Evolutionary conservation across 805 yeast species (phyloP).

Genomic region (Torulaspora franciscae): DNA sequence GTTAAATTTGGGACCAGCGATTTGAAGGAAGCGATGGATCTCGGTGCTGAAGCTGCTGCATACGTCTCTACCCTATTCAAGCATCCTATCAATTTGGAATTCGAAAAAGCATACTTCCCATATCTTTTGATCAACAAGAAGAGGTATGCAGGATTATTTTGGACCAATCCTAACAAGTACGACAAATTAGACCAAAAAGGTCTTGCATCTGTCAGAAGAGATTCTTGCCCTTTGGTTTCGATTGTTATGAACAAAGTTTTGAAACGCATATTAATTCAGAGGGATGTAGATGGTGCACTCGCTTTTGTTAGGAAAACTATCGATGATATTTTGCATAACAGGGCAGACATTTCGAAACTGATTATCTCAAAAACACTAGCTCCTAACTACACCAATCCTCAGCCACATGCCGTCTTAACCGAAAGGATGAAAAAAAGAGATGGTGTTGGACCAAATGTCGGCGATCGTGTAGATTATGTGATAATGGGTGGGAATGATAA

Average conservation of each 20-base stretch:
- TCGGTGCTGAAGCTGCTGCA: slow-evolving; percentile 93
- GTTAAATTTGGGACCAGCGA: slow-evolving; percentile 88
- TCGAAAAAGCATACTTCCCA: slow-evolving; percentile 95
- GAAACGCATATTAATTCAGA: slow-evolving; percentile 75
- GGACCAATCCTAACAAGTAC: slow-evolving; percentile 89
- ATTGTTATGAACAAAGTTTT: slow-evolving; percentile 90
- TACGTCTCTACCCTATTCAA: slow-evolving; percentile 73
- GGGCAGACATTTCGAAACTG: slow-evolving; percentile 86
- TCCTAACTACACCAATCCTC: slow-evolving; percentile 90
- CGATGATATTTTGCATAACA: slow-evolving; percentile 83
- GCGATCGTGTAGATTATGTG: slow-evolving; percentile 97
- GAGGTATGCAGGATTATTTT: slow-evolving; percentile 93
- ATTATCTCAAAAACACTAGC: slow-evolving; percentile 92
- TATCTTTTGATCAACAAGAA: slow-evolving; percentile 90
- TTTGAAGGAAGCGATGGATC: slow-evolving; percentile 74
- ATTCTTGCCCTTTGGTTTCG: slow-evolving; percentile 91
- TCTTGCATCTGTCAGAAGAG: slow-evolving; percentile 96
- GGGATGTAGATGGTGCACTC: slow-evolving; percentile 83
- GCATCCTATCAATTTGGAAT: slow-evolving; percentile 88
- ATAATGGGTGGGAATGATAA: slow-evolving; percentile 78
- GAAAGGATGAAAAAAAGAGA: slow-evolving; percentile 95
- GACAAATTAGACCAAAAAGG: slow-evolving; percentile 99
- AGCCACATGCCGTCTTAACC: slow-evolving; percentile 95
- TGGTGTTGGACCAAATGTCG: slow-evolving; percentile 94
- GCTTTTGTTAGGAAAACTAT: slow-evolving; percentile 80